phyloP scores from a whole-genome alignment of 2,329 filamentous ascomycete species.

The Mariannaea elegans region DNA sequence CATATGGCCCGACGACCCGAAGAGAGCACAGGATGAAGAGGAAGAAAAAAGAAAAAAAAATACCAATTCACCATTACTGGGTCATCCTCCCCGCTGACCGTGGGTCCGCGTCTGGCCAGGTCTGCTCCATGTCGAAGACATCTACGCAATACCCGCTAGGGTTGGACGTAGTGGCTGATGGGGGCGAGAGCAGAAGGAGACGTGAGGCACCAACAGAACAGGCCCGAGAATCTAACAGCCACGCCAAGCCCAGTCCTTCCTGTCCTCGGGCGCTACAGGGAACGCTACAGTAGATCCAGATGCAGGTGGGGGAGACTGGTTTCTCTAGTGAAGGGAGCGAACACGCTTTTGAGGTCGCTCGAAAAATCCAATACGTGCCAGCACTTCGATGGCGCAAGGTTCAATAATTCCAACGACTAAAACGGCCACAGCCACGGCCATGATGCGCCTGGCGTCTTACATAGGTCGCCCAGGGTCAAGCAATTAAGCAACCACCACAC shows the following conservation, averaged over 20 bases:
- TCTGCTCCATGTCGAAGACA: background rate
- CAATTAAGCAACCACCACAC: slow-evolving; percentile 5
- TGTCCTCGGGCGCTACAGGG: background rate
- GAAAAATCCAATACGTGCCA: slow-evolving; percentile 4
- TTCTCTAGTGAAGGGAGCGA: background rate
- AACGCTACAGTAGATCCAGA: slow-evolving; percentile 27
- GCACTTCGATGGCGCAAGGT: background rate
- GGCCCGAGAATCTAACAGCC: slow-evolving; percentile 1
- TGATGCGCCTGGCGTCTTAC: slow-evolving; percentile 16
- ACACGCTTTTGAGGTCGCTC: background rate
- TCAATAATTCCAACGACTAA: slow-evolving; percentile 20
- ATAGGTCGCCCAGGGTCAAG: slow-evolving; percentile 11
- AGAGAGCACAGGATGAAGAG: background rate
- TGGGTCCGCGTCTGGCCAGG: background rate
- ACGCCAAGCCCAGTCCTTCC: slow-evolving; percentile 13
- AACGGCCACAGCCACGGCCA: background rate
- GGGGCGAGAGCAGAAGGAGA: background rate
- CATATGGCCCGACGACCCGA: slow-evolving; percentile 11
- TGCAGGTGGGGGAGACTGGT: slow-evolving; percentile 29
- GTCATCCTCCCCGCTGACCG: slow-evolving; percentile 1
- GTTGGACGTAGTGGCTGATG: background rate
- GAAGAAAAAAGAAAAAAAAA: background rate
- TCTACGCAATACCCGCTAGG: background rate
- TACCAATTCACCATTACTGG: background rate
- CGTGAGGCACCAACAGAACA: slow-evolving; percentile 3